Evolutionary conservation across 352 stramenopile species (phyloP).

Genomic region (Globisporangium nodosum): DNA sequence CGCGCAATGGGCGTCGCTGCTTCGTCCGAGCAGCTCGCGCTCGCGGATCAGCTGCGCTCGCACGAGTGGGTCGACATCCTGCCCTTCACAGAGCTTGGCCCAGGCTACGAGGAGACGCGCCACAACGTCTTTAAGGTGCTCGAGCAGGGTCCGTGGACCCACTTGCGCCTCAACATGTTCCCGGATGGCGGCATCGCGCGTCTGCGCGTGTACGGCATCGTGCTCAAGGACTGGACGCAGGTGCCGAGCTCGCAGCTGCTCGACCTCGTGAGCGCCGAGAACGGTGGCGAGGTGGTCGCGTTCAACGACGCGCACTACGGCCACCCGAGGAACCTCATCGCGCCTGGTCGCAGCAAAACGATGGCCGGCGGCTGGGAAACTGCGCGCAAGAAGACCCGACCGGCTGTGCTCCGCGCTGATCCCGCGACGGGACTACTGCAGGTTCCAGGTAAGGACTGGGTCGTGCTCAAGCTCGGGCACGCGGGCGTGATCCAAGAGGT

Average conservation of each 20-base stretch:
- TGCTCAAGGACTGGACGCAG: slow-evolving; percentile 57
- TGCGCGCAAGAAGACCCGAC: slow-evolving; percentile 84
- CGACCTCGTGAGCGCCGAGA: slow-evolving; percentile 80
- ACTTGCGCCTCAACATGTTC: slow-evolving; percentile 91
- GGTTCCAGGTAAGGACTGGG: slow-evolving; percentile 89
- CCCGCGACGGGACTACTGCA: slow-evolving; percentile 37
- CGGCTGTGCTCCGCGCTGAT: slow-evolving; percentile 56
- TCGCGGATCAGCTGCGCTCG: slow-evolving; percentile 44
- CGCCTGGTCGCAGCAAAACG: slow-evolving; percentile 75
- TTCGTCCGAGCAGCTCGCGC: slow-evolving; percentile 26
- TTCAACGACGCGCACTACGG: slow-evolving; percentile 95
- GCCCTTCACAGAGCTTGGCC: slow-evolving; percentile 35
- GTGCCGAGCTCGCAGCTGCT: slow-evolving; percentile 46
- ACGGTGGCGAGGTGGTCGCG: slow-evolving; percentile 82
- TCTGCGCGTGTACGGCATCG: slow-evolving; percentile 76
- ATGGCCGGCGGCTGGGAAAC: slow-evolving; percentile 96
- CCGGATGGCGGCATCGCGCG: slow-evolving; percentile 91
- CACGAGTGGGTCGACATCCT: slow-evolving; percentile 64
- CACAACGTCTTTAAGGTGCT: slow-evolving; percentile 78
- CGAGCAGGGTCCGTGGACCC: slow-evolving; percentile 59
- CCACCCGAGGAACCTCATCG: slow-evolving; percentile 90
- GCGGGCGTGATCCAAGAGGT: slow-evolving; percentile 55
- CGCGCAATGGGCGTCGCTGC: slow-evolving; percentile 52
- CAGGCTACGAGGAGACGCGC: slow-evolving; percentile 85
- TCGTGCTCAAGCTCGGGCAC: slow-evolving; percentile 88